Conservation (phyloP, 2,329 filamentous ascomycete genomes). For the Penicillium sp. region DNA sequence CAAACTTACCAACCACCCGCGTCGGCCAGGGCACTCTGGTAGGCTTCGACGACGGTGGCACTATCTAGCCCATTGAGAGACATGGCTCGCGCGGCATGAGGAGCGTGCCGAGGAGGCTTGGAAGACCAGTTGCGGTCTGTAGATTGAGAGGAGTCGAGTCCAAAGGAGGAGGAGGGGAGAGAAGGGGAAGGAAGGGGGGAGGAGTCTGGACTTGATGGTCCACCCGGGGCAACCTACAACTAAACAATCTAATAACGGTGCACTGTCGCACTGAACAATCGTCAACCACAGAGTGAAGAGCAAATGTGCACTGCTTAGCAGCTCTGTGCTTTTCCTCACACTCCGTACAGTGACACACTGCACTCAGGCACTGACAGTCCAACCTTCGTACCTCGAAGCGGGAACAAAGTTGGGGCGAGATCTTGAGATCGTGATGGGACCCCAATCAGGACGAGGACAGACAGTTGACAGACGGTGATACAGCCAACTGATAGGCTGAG, state of each 20-base stretch:
- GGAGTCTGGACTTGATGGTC: conserved; percentile 8
- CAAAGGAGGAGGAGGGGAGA: conserved; percentile 17
- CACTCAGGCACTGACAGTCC: no score
- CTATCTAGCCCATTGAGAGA: conserved; percentile 94
- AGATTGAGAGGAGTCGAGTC: conserved; percentile 5
- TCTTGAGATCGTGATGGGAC: conserved; percentile 14
- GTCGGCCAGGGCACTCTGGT: conserved; percentile 77
- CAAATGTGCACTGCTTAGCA: neutral
- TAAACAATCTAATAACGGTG: neutral
- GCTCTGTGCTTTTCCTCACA: neutral
- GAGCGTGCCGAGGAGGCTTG: conserved; percentile 10
- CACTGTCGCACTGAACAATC: neutral
- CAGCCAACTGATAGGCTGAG: conserved; percentile 13
- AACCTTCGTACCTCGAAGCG: neutral
- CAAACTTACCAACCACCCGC: conserved; percentile 86
- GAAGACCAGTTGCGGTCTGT: conserved; percentile 3
- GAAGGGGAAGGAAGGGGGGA: conserved; percentile 10
- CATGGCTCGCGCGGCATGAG: conserved; percentile 60
- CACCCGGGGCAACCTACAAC: neutral
- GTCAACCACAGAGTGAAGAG: neutral
- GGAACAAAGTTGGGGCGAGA: conserved; percentile 7
- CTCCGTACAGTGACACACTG: neutral
- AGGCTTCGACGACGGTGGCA: conserved; percentile 77
- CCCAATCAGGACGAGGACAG: conserved; percentile 10
- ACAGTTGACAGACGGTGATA: neutral